phyloP scores from a whole-genome alignment of 1,284 basidiomycete species.

The Butyriboletus appendiculatus region DNA sequence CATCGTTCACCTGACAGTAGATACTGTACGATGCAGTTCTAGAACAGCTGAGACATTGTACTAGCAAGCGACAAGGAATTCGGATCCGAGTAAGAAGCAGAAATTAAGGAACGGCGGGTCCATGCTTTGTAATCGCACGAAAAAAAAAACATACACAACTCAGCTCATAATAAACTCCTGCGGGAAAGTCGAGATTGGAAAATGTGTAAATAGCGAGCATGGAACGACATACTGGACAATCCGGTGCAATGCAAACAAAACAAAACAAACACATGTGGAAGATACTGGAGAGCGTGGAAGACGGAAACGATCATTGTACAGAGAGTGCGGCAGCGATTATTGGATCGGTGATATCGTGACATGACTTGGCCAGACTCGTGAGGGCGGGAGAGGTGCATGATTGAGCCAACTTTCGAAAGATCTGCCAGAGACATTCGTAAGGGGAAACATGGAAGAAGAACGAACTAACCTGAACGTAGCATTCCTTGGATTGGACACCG shows the following conservation, averaged over 20 bases:
- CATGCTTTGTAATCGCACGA: constrained; percentile 16
- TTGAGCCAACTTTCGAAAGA: constrained; percentile 34
- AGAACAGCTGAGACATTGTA: constrained; percentile 5
- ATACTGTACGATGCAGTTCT: neutral
- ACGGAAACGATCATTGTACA: constrained; percentile 22
- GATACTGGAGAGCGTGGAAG: neutral
- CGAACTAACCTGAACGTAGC: constrained; percentile 63
- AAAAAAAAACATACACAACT: constrained; percentile 13
- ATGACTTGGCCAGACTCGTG: constrained; percentile 12
- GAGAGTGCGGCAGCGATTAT: constrained; percentile 17
- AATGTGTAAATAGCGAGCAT: constrained; percentile 13
- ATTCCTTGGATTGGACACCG: constrained; percentile 71
- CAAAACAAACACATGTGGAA: neutral
- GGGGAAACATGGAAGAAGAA: neutral
- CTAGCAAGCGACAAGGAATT: constrained; percentile 4
- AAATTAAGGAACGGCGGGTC: constrained; percentile 16
- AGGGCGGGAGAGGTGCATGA: constrained; percentile 8
- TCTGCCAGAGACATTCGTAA: constrained; percentile 13
- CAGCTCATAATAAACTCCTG: constrained; percentile 17
- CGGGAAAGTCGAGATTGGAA: constrained; percentile 14
- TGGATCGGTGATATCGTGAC: constrained; percentile 26
- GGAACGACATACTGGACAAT: constrained; percentile 17
- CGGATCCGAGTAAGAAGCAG: constrained; percentile 10
- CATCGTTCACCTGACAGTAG: neutral
- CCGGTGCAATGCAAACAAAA: constrained; percentile 11